Conservation (phyloP, 176 grass and related monocot genomes). For the Rhynchospora breviuscula region DNA sequence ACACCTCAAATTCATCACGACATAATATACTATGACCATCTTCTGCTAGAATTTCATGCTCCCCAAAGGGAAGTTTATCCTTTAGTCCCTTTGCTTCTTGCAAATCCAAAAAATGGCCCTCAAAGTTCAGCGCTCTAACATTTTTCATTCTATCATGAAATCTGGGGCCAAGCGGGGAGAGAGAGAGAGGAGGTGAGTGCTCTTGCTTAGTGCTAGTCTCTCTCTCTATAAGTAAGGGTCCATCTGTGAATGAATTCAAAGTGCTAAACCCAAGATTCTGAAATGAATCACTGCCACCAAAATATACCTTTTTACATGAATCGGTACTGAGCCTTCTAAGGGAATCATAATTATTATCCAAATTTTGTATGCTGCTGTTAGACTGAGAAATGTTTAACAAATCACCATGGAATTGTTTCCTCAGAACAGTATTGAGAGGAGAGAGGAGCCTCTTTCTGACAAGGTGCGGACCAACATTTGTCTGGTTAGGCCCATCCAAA, state of each 20-base stretch:
- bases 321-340: conserved; percentile 38
- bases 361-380: background rate
- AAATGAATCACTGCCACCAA: conserved; percentile 34
- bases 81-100: conserved; percentile 31
- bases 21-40: conserved; percentile 35
- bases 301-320: conserved; percentile 73
- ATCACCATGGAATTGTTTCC: conserved; percentile 53
- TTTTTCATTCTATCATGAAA: conserved; percentile 46
- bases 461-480: background rate
- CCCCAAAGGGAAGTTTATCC: conserved; percentile 33
- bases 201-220: conserved; percentile 40
- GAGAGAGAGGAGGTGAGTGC: conserved; percentile 55
- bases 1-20: conserved; percentile 44
- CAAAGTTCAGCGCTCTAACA: conserved; percentile 38
- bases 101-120: conserved; percentile 38
- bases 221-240: conserved; percentile 55
- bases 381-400: conserved; percentile 50
- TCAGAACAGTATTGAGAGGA: conserved; percentile 52
- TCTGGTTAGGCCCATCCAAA: background rate
- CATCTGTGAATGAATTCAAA: conserved; percentile 56
- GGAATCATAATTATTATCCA: conserved; percentile 14
- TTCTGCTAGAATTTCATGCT: conserved; percentile 24
- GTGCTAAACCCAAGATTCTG: conserved; percentile 20
- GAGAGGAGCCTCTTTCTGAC: conserved; percentile 77
- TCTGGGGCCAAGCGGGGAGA: conserved; percentile 88